Conservation (phyloP, 1,284 basidiomycete species). For the Anthracocystis setariae region DNA sequence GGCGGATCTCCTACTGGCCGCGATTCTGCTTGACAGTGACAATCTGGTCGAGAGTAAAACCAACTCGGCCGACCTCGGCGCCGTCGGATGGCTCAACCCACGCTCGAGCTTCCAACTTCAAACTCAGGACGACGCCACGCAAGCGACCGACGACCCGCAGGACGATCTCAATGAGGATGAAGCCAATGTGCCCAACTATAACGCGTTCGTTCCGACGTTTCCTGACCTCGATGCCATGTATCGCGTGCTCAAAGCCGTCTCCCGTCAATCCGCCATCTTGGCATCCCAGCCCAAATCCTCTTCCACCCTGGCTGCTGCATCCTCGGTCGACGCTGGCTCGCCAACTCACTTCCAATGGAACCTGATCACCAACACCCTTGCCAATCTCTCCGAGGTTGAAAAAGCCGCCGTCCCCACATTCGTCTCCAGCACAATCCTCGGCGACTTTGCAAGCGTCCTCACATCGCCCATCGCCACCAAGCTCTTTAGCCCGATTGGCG, state of each 20-base stretch:
- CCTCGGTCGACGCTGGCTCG: conserved; percentile 6
- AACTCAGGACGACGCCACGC: conserved; percentile 17
- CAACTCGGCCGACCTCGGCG: conserved; percentile 44
- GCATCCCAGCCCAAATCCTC: background rate
- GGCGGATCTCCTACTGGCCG: conserved; percentile 32
- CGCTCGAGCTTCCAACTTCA: conserved; percentile 36
- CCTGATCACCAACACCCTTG: conserved; percentile 42
- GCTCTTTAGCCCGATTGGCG: conserved; percentile 52
- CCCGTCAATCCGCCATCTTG: conserved; percentile 11
- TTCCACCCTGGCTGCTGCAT: background rate
- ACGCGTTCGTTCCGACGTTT: conserved; percentile 44
- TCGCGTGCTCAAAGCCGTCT: conserved; percentile 25
- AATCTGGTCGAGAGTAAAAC: conserved; percentile 39
- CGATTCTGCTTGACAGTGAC: conserved; percentile 37
- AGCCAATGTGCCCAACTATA: conserved; percentile 28
- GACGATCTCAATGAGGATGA: conserved; percentile 36
- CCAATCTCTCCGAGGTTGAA: conserved; percentile 18
- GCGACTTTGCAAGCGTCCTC: conserved; percentile 67
- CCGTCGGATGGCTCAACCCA: conserved; percentile 43
- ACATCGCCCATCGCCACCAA: conserved; percentile 52
- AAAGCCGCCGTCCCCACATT: conserved; percentile 39
- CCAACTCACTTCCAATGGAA: conserved; percentile 45
- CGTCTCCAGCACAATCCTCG: conserved; percentile 57
- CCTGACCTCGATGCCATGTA: conserved; percentile 46
- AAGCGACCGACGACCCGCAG: background rate